Percentiles rank a stretch among this genome's conserved stretches.
Evolutionary conservation across 2,329 filamentous ascomycete genomes (phyloP).

Genomic region (Cladosporium phlei): DNA sequence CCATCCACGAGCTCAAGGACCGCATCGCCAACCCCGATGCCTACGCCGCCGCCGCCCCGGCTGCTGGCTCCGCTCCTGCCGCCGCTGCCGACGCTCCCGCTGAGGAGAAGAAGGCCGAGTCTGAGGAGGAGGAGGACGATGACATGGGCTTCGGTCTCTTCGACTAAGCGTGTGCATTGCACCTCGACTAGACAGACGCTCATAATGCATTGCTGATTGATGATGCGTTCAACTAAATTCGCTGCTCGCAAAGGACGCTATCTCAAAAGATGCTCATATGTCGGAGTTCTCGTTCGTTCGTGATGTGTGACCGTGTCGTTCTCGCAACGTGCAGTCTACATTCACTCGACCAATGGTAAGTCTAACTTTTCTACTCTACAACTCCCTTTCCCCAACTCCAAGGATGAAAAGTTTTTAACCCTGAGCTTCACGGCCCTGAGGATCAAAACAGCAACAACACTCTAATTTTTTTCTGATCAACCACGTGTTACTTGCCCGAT

Average conservation of each 20-base stretch:
- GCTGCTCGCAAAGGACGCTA: background rate
- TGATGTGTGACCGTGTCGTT: conserved; percentile 16
- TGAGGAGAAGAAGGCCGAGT: conserved; percentile 56
- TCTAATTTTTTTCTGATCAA: conserved; percentile 68
- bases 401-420: conserved; percentile 67
- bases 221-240: conserved; percentile 20
- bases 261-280: conserved; percentile 12
- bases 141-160: conserved; percentile 53
- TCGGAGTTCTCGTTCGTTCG: background rate
- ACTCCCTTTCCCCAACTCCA: conserved; percentile 26
- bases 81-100: conserved; percentile 49
- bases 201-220: conserved; percentile 15
- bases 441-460: conserved; percentile 61
- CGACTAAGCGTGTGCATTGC: conserved; percentile 38
- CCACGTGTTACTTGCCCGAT: background rate
- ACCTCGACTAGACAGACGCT: conserved; percentile 10
- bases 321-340: background rate
- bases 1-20: conserved; percentile 98
- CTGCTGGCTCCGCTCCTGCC: conserved; percentile 49
- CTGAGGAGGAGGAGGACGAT: conserved; percentile 59
- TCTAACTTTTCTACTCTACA: conserved; percentile 9
- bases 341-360: conserved; percentile 32
- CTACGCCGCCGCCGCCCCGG: conserved; percentile 79
- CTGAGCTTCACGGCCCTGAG: conserved; percentile 52
- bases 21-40: conserved; percentile 98